Conservation (phyloP, 1,284 basidiomycete genomes). For the Veloboletus limbatus region DNA sequence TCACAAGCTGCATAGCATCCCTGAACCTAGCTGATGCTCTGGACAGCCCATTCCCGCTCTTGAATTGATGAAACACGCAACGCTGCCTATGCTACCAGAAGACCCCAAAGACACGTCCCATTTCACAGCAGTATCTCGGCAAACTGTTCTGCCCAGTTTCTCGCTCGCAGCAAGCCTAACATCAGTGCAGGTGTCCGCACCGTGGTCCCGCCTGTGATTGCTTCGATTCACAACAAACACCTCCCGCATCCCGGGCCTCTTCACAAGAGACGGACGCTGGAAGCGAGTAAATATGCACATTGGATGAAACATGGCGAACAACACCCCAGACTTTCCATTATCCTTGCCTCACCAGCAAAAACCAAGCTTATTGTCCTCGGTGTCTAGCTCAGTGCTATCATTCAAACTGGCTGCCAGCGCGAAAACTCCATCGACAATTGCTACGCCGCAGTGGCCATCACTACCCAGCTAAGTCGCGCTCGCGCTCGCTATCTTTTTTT, state of each 20-base stretch:
- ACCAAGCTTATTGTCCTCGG: conserved; percentile 26
- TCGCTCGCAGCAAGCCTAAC: conserved; percentile 24
- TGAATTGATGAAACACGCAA: conserved; percentile 19
- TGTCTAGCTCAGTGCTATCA: conserved; percentile 36
- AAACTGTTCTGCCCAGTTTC: conserved; percentile 33
- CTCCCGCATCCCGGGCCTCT: conserved; percentile 36
- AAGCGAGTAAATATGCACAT: conserved; percentile 66
- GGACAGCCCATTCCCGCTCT: too few relatives aligned
- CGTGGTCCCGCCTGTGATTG: neutral
- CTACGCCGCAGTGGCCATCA: conserved; percentile 15
- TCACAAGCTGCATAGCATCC: too few relatives aligned
- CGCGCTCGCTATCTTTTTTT: too few relatives aligned
- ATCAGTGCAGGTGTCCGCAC: neutral
- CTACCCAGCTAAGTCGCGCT: conserved; percentile 19
- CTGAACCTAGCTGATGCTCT: too few relatives aligned
- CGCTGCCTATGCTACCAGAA: neutral
- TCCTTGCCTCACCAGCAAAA: conserved; percentile 27
- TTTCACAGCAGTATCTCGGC: conserved; percentile 18
- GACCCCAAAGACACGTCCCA: conserved; percentile 24
- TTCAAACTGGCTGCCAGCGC: conserved; percentile 44
- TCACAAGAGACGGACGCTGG: conserved; percentile 57
- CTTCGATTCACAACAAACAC: conserved; percentile 16
- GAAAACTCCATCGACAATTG: conserved; percentile 20
- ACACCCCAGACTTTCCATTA: conserved; percentile 19
- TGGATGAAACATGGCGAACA: conserved; percentile 65